Evolutionary conservation across 768 basidiomycete genomes (phyloP), one percentile per base, ranked within the genome.

Genomic region (Tricholoma terreum): DNA sequence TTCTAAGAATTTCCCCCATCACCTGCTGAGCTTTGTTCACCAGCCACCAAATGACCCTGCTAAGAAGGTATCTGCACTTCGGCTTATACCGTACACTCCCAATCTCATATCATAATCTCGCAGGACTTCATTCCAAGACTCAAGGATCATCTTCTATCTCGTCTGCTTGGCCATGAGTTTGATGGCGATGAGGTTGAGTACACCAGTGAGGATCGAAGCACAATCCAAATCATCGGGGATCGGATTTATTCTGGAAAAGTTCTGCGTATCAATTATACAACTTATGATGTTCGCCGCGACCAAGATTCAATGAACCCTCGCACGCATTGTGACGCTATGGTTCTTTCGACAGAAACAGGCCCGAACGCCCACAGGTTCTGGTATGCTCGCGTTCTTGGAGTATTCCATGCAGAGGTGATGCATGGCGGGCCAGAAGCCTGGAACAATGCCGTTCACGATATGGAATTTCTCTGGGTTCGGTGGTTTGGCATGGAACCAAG

Each of bases 241-340:
- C 58, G 12, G 40, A 63, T 69, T 35, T 75, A 46, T 38, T 38
- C 9, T 7, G 65, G n/a, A n/a, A n/a, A n/a, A n/a, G n/a, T n/a
- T n/a, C n/a, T n/a, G n/a, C n/a, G n/a, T n/a, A n/a, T n/a, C 70
- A 36, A 65, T 61, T 76, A 71, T 51, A 76, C 74, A 0, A 74
- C 73, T 0, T 78, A 77, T 58, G 70, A 78, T 59, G 57, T 75
- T 19, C 68, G 69, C 1, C 66, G 70, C 15, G 71, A 69, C 2
- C 76, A 80, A 56, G 79, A 83, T 57, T 34, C 15, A 27, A 56
- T 36, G 19, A n/a, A n/a, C n/a, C n/a, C n/a, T n/a, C n/a, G n/a
- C n/a, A n/a, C n/a, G n/a, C n/a, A n/a, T n/a, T n/a, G 27, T 34
- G 34, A 56, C 34, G 35, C 50, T 19, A 56, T 56, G 46, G 17